Evolutionary conservation across 148 eudicot species (phyloP).

Genomic region (Arbutus unedo): DNA sequence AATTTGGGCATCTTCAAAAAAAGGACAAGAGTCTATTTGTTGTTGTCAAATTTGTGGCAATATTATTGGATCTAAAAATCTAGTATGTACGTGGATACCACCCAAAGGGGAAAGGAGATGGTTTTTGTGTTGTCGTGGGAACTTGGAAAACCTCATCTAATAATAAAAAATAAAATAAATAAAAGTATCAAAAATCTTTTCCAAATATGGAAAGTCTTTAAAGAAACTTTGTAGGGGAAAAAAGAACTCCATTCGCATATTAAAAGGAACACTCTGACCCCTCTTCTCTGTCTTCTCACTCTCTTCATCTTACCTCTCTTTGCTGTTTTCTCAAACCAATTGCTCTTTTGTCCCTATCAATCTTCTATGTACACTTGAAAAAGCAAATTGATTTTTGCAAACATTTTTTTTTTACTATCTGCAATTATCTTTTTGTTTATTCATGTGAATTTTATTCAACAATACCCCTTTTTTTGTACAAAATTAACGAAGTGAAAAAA

Average conservation of each 20-base stretch:
- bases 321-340: not conserved
- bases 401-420: too few relatives aligned
- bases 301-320: not conserved
- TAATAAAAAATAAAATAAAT: not conserved
- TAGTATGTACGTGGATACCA: not conserved
- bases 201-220: slow-evolving; percentile 9
- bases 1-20: not conserved
- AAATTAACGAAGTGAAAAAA: too few relatives aligned
- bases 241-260: not conserved
- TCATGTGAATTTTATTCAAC: too few relatives aligned
- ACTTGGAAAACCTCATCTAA: not conserved
- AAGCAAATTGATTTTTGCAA: too few relatives aligned
- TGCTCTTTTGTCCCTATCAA: not conserved
- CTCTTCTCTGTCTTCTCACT: not conserved
- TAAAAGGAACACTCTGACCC: not conserved
- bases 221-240: not conserved
- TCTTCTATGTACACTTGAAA: not conserved
- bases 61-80: not conserved
- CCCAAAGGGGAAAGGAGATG: slow-evolving; percentile 6
- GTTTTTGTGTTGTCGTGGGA: slow-evolving; percentile 9
- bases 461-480: too few relatives aligned
- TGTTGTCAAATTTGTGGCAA: not conserved
- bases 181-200: not conserved
- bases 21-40: not conserved
- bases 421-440: not conserved